phyloP scores from a whole-genome alignment of 495 filamentous ascomycete species.

The Penicillium manginii region DNA sequence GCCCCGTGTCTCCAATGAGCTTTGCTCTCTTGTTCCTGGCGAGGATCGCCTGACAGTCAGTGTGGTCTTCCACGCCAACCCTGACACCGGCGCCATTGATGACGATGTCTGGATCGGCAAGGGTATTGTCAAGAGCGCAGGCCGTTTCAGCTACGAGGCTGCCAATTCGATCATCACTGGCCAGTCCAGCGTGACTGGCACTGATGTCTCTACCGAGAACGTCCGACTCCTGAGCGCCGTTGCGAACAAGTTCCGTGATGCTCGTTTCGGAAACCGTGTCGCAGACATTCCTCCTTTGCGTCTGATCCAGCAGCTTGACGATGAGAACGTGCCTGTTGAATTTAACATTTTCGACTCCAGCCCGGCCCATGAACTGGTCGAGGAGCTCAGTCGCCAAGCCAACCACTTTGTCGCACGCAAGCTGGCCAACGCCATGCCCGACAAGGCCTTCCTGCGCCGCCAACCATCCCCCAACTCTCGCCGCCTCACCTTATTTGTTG shows the following conservation, averaged over 20 bases:
- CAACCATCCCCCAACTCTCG: constrained; percentile 84
- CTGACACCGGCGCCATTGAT: constrained; percentile 72
- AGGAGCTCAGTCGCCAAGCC: constrained; percentile 90
- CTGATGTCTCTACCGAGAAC: constrained; percentile 65
- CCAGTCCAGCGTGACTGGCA: constrained; percentile 57
- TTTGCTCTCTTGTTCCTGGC: constrained; percentile 84
- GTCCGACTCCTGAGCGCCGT: constrained; percentile 78
- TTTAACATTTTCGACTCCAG: constrained; percentile 94
- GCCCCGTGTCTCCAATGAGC: constrained; percentile 76
- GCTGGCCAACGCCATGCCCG: constrained; percentile 75
- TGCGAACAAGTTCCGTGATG: constrained; percentile 85
- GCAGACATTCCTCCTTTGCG: constrained; percentile 82
- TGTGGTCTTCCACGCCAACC: constrained; percentile 86
- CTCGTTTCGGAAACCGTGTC: constrained; percentile 76
- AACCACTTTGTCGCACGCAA: constrained; percentile 89
- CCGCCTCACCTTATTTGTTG: constrained; percentile 85
- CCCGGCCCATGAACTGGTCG: constrained; percentile 87
- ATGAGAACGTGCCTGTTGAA: constrained; percentile 96
- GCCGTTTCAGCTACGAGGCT: constrained; percentile 80
- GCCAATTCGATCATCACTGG: constrained; percentile 78
- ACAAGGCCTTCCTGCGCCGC: constrained; percentile 89
- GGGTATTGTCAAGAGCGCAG: constrained; percentile 86
- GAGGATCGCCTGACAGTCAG: constrained; percentile 90
- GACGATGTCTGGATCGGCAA: constrained; percentile 92
- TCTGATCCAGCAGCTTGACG: constrained; percentile 91